These are phyloP conservation scores for Pistacia vera DNA, from an alignment of 345 rosid species.

Conservation along the genomic window DNA sequence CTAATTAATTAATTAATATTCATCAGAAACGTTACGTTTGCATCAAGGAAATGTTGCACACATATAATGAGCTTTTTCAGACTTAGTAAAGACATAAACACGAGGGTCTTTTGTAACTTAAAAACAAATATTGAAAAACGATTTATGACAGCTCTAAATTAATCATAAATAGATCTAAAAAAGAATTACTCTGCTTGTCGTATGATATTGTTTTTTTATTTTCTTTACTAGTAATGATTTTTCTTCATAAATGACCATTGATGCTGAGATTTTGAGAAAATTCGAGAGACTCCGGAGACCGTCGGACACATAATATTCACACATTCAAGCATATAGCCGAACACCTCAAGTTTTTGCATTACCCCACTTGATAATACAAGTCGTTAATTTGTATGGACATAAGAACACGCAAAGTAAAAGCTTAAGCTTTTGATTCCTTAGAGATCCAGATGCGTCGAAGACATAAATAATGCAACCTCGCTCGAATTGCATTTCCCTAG, in stretches of 20 bases:
- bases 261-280: neutral
- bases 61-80: neutral
- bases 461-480: neutral
- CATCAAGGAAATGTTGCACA: neutral
- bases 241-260: no score
- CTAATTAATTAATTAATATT: neutral
- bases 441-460: neutral
- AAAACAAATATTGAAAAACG: no score
- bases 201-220: no score
- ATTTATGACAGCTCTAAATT: no score
- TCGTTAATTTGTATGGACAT: neutral
- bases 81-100: neutral
- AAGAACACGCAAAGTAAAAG: neutral
- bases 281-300: neutral
- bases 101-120: no score
- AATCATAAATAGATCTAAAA: no score
- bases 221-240: no score
- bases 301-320: neutral
- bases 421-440: neutral
- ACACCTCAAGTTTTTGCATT: neutral
- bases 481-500: neutral
- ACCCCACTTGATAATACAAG: conserved; percentile 4
- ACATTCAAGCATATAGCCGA: neutral
- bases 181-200: no score
- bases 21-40: neutral